Percentiles rank a stretch among this genome's conserved stretches.
These are phyloP conservation scores for Argentina anserina DNA, from an alignment of 306 rosid species.

Conservation along the genomic window DNA sequence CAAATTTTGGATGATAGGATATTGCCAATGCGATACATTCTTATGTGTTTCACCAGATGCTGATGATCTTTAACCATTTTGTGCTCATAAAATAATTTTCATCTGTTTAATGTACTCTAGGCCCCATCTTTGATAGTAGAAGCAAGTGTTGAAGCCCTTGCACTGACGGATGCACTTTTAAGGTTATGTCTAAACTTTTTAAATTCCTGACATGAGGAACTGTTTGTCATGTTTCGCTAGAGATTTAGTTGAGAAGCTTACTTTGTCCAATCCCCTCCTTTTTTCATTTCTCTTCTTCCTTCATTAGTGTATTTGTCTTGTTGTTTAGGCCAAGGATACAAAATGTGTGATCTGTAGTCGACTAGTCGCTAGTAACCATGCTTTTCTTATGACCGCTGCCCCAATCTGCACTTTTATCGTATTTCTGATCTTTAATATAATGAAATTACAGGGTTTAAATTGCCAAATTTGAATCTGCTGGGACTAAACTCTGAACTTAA, in stretches of 20 bases:
- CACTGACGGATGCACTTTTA: slow-evolving; percentile 76
- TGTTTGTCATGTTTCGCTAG: slow-evolving; percentile 2
- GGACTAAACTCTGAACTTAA: too few species aligned
- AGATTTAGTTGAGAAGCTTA: neutral
- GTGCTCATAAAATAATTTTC: slow-evolving; percentile 25
- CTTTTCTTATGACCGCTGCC: neutral
- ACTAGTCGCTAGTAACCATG: neutral
- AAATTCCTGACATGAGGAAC: slow-evolving; percentile 4
- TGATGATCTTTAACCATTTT: neutral
- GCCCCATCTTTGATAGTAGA: slow-evolving; percentile 89
- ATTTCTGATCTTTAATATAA: neutral
- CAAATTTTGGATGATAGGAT: neutral
- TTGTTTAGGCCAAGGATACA: neutral
- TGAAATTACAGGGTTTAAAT: neutral
- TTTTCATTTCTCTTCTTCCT: neutral
- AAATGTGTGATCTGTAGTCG: neutral
- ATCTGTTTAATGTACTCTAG: slow-evolving; percentile 41
- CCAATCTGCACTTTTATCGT: neutral
- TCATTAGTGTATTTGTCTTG: neutral
- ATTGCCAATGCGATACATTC: neutral
- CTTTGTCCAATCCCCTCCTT: neutral
- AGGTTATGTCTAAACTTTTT: slow-evolving; percentile 47
- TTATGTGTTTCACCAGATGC: neutral
- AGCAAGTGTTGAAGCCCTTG: slow-evolving; percentile 78
- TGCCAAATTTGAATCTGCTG: too few species aligned